These are phyloP conservation scores for Lasiodiplodia theobromae DNA, from an alignment of 2,329 filamentous ascomycete genomes.

Conservation along the genomic window DNA sequence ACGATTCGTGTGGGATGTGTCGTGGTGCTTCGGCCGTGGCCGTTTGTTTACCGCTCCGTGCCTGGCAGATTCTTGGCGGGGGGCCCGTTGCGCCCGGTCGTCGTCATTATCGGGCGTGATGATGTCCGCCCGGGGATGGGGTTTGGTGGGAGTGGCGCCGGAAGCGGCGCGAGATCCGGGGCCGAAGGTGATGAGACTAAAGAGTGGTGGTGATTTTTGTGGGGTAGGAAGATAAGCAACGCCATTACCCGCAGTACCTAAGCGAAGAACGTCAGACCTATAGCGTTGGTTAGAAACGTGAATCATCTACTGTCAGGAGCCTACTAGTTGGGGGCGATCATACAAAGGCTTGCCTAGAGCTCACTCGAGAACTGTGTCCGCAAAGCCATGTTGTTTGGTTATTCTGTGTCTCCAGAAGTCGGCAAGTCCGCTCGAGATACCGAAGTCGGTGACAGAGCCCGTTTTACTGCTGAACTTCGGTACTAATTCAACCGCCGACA, in stretches of 20 bases:
- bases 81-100: background rate
- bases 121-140: background rate
- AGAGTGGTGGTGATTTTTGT: background rate
- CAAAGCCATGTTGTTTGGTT: background rate
- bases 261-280: background rate
- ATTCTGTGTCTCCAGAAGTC: background rate
- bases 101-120: constrained; percentile 2
- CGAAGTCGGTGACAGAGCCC: constrained; percentile 1
- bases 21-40: constrained; percentile 5
- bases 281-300: background rate
- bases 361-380: background rate
- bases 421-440: background rate
- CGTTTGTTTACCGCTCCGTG: constrained; percentile 6
- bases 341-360: background rate
- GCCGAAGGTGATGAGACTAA: background rate
- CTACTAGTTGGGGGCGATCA: background rate
- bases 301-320: background rate
- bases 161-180: constrained; percentile 14
- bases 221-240: background rate
- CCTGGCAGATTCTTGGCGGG: background rate
- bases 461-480: background rate
- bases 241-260: background rate
- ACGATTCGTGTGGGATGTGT: constrained; percentile 3
- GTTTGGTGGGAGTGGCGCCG: constrained; percentile 6
- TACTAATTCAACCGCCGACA: constrained; percentile 5